Percentiles rank a stretch among this genome's conserved stretches.
These are phyloP conservation scores for Chaetomidium leptoderma DNA, from an alignment of 495 filamentous ascomycete genomes.

Conservation along the genomic window DNA sequence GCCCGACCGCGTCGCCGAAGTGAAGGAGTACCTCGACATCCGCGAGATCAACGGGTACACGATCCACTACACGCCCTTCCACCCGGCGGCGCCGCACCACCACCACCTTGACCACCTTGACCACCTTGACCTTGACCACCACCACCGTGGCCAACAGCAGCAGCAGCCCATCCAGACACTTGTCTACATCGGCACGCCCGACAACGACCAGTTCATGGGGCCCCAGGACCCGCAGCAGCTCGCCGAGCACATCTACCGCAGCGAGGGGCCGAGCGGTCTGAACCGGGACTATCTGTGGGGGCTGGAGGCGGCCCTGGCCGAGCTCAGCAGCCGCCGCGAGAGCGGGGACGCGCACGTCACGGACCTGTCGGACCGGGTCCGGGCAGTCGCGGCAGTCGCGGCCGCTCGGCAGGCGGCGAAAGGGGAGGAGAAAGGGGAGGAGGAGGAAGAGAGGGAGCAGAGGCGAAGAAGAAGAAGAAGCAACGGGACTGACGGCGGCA, in stretches of 20 bases:
- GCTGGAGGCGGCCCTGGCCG: conserved; percentile 71
- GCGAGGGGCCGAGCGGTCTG: conserved; percentile 78
- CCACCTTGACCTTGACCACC: neutral
- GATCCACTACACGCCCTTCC: conserved; percentile 81
- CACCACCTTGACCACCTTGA: too few species aligned
- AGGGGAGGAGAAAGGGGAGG: neutral
- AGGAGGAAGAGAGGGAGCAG: conserved; percentile 17
- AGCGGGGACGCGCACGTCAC: conserved; percentile 81
- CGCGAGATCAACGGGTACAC: conserved; percentile 96
- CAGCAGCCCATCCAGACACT: conserved; percentile 53
- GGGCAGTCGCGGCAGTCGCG: conserved; percentile 38
- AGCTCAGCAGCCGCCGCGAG: conserved; percentile 67
- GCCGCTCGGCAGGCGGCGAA: neutral
- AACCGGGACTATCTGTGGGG: conserved; percentile 88
- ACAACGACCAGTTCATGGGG: conserved; percentile 89
- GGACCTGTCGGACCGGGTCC: conserved; percentile 54
- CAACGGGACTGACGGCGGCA: conserved; percentile 13
- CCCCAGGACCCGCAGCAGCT: conserved; percentile 75
- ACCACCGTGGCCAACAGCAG: too few species aligned
- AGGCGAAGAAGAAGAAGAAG: neutral
- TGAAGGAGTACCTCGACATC: conserved; percentile 84
- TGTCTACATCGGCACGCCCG: conserved; percentile 93
- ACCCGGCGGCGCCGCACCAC: conserved; percentile 45
- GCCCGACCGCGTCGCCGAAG: conserved; percentile 65
- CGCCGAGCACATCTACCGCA: conserved; percentile 75